Evolutionary conservation across 1,139 yeast species (phyloP).

Genomic region (Hansenula lynferdii): DNA sequence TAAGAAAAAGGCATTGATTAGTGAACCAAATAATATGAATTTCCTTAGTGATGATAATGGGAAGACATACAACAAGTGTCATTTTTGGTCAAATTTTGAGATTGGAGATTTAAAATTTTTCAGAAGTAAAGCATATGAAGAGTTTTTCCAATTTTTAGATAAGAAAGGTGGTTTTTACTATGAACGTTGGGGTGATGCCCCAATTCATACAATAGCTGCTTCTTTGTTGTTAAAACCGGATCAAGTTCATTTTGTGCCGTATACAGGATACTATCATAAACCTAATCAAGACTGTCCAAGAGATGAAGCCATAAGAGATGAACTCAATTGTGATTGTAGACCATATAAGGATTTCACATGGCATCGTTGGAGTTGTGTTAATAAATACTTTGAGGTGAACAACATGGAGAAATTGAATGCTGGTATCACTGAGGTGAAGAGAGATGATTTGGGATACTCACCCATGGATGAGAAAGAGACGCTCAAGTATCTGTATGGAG

Average conservation of each 20-base stretch:
- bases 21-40: conserved; percentile 40
- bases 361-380: conserved; percentile 17
- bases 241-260: conserved; percentile 48
- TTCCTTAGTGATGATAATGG: conserved; percentile 51
- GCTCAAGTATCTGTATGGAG: background rate
- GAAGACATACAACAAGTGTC: conserved; percentile 47
- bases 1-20: conserved; percentile 39
- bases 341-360: conserved; percentile 40
- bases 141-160: conserved; percentile 46
- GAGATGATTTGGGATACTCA: background rate
- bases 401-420: background rate
- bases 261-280: conserved; percentile 49
- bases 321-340: conserved; percentile 44
- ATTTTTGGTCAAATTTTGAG: conserved; percentile 59
- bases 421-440: background rate
- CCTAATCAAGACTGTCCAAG: conserved; percentile 53
- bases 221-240: conserved; percentile 39
- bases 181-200: conserved; percentile 64
- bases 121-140: conserved; percentile 41
- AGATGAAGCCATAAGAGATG: conserved; percentile 36
- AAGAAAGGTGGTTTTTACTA: conserved; percentile 52
- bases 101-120: conserved; percentile 50
- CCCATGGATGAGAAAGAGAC: background rate
- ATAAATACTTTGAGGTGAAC: conserved; percentile 13
- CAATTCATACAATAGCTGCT: conserved; percentile 52